Conservation (phyloP, 805 yeast species). For the Priceomyces carsonii region DNA sequence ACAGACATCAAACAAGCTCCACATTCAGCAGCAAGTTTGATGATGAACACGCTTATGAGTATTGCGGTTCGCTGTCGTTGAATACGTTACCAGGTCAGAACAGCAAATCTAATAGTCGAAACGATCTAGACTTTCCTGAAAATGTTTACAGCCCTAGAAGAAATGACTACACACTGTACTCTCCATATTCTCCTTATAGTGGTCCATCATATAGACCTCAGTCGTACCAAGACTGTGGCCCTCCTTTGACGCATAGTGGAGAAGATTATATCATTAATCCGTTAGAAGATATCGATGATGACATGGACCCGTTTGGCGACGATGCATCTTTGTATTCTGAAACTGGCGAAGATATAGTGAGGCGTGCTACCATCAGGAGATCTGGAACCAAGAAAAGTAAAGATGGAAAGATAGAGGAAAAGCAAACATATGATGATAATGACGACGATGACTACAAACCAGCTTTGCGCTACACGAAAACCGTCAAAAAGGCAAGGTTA, state of each 20-base stretch:
- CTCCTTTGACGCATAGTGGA: constrained; percentile 28
- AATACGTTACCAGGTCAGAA: constrained; percentile 1
- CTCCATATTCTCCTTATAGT: constrained; percentile 3
- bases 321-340: constrained; percentile 45
- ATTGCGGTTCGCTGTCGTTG: constrained; percentile 3
- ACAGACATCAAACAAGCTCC: constrained; percentile 10
- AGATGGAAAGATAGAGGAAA: constrained; percentile 7
- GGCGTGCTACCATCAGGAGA: constrained; percentile 32
- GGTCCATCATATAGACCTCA: constrained; percentile 5
- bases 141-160: constrained; percentile 27
- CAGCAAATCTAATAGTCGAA: constrained; percentile 29
- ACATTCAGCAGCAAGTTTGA: constrained; percentile 21
- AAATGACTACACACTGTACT: constrained; percentile 15
- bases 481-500: constrained; percentile 42
- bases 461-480: constrained; percentile 41
- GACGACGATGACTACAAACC: constrained; percentile 43
- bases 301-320: constrained; percentile 44
- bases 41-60: constrained; percentile 12
- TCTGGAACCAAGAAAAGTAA: constrained; percentile 11
- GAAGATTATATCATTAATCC: constrained; percentile 42
- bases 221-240: constrained; percentile 20
- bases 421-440: constrained; percentile 10
- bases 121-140: constrained; percentile 32
- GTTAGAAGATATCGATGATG: constrained; percentile 39
- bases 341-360: constrained; percentile 37